Conservation (phyloP, 176 grass and related monocot species). For the Oryza officinalis region DNA sequence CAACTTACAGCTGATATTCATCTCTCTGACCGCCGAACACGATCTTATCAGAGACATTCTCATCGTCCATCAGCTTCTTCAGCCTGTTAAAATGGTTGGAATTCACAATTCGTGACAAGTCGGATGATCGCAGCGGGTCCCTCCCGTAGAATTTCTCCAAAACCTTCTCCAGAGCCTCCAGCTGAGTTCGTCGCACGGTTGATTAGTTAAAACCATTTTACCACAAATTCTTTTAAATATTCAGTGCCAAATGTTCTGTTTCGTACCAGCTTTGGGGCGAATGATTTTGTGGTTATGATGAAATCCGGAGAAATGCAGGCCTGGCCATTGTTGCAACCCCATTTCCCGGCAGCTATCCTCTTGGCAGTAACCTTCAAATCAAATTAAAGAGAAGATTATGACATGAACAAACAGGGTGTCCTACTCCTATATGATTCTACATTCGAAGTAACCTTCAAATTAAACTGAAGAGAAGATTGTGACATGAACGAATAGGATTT, state of each 20-base stretch:
- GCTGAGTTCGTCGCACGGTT: conserved; percentile 23
- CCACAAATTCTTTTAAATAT: background rate
- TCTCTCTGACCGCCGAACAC: conserved; percentile 64
- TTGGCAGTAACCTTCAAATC: conserved; percentile 60
- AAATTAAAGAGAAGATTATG: background rate
- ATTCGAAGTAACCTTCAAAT: conserved; percentile 44
- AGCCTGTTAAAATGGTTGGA: conserved; percentile 64
- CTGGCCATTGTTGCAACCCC: conserved; percentile 84
- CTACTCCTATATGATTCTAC: too few relatives aligned
- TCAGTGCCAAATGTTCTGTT: background rate
- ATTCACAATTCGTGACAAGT: conserved; percentile 72
- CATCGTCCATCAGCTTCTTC: conserved; percentile 57
- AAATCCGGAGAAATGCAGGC: conserved; percentile 85
- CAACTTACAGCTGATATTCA: conserved; percentile 59
- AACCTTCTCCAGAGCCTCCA: conserved; percentile 53
- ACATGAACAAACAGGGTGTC: background rate
- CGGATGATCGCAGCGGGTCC: conserved; percentile 52
- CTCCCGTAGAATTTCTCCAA: conserved; percentile 78
- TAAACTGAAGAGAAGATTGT: background rate
- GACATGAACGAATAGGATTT: background rate
- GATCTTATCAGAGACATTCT: conserved; percentile 56
- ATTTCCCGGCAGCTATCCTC: conserved; percentile 76
- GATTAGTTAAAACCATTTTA: background rate
- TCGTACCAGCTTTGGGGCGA: conserved; percentile 71
- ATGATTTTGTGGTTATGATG: conserved; percentile 75